Evolutionary conservation across 192 early-diverging fungal species (phyloP), one percentile per base, ranked within the genome.

Genomic region (Podila verticillata): DNA sequence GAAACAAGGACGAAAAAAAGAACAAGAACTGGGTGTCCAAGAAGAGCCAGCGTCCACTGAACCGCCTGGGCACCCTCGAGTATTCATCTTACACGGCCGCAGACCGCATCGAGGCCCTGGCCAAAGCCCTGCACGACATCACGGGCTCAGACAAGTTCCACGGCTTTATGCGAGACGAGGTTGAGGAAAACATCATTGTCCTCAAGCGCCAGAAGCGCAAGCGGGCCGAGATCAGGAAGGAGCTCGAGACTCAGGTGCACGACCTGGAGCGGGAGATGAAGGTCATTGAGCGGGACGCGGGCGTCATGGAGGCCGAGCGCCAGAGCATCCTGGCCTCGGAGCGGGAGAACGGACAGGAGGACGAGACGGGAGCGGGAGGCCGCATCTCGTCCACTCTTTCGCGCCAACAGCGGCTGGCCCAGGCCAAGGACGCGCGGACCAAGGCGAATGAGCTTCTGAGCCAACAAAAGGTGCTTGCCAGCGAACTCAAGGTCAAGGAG

Each of bases 71-170:
- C 1, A 34, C 61, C 9, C 63, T 67, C 6, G 77, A 80, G 54
- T 80, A 80, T 35, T 72, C 77, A 30, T 26, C 39, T 10, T 80
- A 68, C 47, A 72, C 77, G 0, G 57, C 64, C 7, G 51, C 70
- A 6, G 70, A 80, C 32, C 64, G 77, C 12, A 68, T 80, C 44
- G 70, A 80, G 26, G 77, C 77, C 3, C 48, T 80, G 8, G 69
- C 72, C 22, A 80, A 80, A 51, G 77, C 77, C 0, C 32, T 72
- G 31, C 77, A 80, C 24, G 77, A 80, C 56, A 72, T 80, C 54
- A 72, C 58, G 2, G 57, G 70, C 5, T 80, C 77, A 17, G 56
- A 63, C 17, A 64, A 64, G 19, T 80, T 80, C 35, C 77, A 80
- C 36, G 28, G 70, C 15, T 80, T 80, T 48, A 80, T 80, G 77